A percentile compares a stretch with the other conserved stretches of the same genome.
Conservation (phyloP, 768 basidiomycete species). For the Termitomyces sp. region DNA sequence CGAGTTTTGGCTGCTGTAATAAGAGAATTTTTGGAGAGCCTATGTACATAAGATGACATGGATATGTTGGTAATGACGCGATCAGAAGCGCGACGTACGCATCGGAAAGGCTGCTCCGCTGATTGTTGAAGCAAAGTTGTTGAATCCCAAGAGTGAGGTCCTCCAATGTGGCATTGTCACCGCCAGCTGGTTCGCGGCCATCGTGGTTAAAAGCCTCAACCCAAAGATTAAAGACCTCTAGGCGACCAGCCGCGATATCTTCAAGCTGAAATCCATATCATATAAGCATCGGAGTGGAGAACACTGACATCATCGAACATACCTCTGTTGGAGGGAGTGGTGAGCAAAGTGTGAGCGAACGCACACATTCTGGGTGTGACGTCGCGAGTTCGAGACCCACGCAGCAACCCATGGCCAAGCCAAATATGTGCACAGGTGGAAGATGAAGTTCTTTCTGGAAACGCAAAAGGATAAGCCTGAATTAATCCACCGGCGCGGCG, state of each 20-base stretch:
- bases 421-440: constrained; percentile 25
- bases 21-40: constrained; percentile 13
- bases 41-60: constrained; percentile 1
- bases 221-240: constrained; percentile 18
- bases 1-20: constrained; percentile 13
- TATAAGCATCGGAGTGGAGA: background rate
- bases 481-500: background rate
- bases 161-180: constrained; percentile 10
- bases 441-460: constrained; percentile 23
- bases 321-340: constrained; percentile 24
- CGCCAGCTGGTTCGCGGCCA: constrained; percentile 2
- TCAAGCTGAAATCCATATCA: constrained; percentile 14
- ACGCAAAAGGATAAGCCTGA: background rate
- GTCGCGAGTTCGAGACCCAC: constrained; percentile 22
- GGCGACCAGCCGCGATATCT: constrained; percentile 16
- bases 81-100: constrained; percentile 11
- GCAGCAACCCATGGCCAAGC: constrained; percentile 21
- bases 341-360: constrained; percentile 23
- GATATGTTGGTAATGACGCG: background rate
- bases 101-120: constrained; percentile 8
- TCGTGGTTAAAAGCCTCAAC: constrained; percentile 18
- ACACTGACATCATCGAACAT: background rate
- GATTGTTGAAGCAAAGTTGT: constrained; percentile 19
- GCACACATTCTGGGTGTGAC: constrained; percentile 17
- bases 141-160: constrained; percentile 16